Base-by-base conservation (phyloP, 495 filamentous ascomycete genomes). In the Penicillium samsonianum region DNA sequence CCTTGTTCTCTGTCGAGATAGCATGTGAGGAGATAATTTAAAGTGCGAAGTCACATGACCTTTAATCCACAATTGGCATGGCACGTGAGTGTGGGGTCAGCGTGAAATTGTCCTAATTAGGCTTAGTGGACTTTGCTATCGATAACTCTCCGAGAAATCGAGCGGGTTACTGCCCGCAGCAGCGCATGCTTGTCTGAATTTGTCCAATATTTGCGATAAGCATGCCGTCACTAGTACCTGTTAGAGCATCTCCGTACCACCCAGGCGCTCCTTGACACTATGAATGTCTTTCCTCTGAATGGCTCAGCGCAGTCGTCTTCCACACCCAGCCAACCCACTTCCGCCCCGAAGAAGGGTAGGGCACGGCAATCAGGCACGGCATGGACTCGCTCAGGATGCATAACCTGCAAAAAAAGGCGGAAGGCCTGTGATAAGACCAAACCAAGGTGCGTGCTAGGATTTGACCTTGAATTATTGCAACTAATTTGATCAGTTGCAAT, bases 391-490 rank as follows among this genome's bases (percentile, higher is more conserved):
- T 75, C 73, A 1, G 76, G 73, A 6, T 79, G 76, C 46, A 42
- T 77, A 19, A 79, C 76, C 0, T 79, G 76, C 57, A 79, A 79
- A 53, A 70, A 64, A 48, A 68, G 76, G 42, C 71, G 74, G 26
- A 79, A 79, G 58, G 70, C 70, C 44, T 79, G 76, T 35, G 76
- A 79, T 53, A 75, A 77, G 60, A 59, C 71, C 11, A 79, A 77
- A 53, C 76, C 76, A 8, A 73, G 70, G 76, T 76, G 62, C 12
- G 60, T 59, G 16, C 17, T 6, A n/a, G 4, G 5, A 11, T 5
- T 20, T 40, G 25, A 23, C 25, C 43, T 17, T 6, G 5, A 31
- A 5, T 22, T 49, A 25, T 1, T 30, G 4, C 53, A 45, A 52
- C 42, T 45, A 35, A 59, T 22, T 20, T 9, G 14, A 50, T 43